Percentiles rank a stretch among this genome's conserved stretches.
Conservation (phyloP, 2,329 filamentous ascomycete genomes). For the Botryosphaeria dothidea region DNA sequence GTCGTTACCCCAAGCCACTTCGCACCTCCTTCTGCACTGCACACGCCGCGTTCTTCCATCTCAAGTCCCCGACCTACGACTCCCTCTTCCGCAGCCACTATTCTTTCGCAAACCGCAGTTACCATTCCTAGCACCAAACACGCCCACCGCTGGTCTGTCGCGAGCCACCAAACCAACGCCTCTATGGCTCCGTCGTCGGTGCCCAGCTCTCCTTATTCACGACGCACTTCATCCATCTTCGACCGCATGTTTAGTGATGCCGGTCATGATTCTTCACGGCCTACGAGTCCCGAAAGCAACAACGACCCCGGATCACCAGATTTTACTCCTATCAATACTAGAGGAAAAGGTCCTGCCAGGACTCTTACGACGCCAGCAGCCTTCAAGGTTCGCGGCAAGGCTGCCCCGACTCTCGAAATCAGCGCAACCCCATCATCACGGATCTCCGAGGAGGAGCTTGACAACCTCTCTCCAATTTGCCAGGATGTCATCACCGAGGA, state of each 20-base stretch:
- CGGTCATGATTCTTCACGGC: slow-evolving; percentile 66
- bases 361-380: slow-evolving; percentile 14
- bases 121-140: slow-evolving; percentile 52
- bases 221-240: slow-evolving; percentile 72
- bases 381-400: slow-evolving; percentile 30
- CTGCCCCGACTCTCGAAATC: slow-evolving; percentile 23
- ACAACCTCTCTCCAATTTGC: background rate
- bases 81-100: slow-evolving; percentile 54
- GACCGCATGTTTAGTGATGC: slow-evolving; percentile 66
- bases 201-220: slow-evolving; percentile 74
- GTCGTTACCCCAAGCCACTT: slow-evolving; percentile 58
- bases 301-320: slow-evolving; percentile 56
- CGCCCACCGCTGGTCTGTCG: slow-evolving; percentile 61
- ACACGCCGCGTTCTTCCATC: slow-evolving; percentile 40
- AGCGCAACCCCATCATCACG: slow-evolving; percentile 30
- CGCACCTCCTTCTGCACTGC: slow-evolving; percentile 42
- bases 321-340: slow-evolving; percentile 40
- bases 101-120: slow-evolving; percentile 64
- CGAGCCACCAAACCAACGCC: slow-evolving; percentile 63
- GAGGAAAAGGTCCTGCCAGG: slow-evolving; percentile 7
- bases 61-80: slow-evolving; percentile 37
- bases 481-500: slow-evolving; percentile 28
- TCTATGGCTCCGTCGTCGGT: slow-evolving; percentile 68
- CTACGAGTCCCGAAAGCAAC: slow-evolving; percentile 80
- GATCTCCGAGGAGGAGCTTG: slow-evolving; percentile 23